Percentiles rank a stretch among this genome's conserved stretches.
phyloP scores from a whole-genome alignment of 371 early-diverging fungal genomes.

The Conidiobolus incongruus region DNA sequence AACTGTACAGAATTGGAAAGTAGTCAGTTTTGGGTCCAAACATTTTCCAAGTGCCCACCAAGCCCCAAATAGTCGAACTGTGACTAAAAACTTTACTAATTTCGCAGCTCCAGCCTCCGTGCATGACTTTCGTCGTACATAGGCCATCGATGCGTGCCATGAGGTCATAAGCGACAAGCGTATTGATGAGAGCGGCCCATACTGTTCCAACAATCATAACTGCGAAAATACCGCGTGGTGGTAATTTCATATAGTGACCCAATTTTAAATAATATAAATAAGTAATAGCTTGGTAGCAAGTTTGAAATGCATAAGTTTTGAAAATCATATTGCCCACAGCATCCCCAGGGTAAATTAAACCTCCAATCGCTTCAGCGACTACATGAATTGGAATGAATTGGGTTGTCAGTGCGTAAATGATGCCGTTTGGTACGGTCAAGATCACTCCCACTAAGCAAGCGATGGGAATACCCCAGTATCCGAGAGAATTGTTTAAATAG shows the following conservation, averaged over 20 bases:
- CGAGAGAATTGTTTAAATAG: too few species aligned
- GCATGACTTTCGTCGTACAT: conserved; percentile 10
- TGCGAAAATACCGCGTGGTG: conserved; percentile 23
- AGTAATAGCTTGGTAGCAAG: conserved; percentile 23
- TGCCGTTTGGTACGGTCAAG: conserved; percentile 60
- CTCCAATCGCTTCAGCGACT: conserved; percentile 39
- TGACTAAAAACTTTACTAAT: conserved; percentile 14
- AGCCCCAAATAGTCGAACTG: conserved; percentile 34
- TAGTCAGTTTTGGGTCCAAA: conserved; percentile 36
- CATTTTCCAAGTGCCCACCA: conserved; percentile 45
- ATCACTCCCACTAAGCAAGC: conserved; percentile 33
- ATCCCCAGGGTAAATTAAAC: conserved; percentile 30
- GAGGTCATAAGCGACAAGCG: conserved; percentile 13
- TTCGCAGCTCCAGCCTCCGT: conserved; percentile 13
- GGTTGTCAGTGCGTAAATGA: conserved; percentile 43
- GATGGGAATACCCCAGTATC: conserved; percentile 51
- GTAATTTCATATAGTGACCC: conserved; percentile 38
- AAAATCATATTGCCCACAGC: conserved; percentile 19
- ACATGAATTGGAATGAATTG: conserved; percentile 46
- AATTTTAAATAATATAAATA: conserved; percentile 22
- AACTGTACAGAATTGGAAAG: conserved; percentile 24
- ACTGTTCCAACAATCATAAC: conserved; percentile 24
- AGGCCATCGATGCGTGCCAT: conserved; percentile 9
- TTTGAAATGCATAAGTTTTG: conserved; percentile 25
- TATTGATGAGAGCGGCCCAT: conserved; percentile 11